phyloP scores from a whole-genome alignment of 2,329 filamentous ascomycete genomes.

The Plectosphaerella cucumerina region DNA sequence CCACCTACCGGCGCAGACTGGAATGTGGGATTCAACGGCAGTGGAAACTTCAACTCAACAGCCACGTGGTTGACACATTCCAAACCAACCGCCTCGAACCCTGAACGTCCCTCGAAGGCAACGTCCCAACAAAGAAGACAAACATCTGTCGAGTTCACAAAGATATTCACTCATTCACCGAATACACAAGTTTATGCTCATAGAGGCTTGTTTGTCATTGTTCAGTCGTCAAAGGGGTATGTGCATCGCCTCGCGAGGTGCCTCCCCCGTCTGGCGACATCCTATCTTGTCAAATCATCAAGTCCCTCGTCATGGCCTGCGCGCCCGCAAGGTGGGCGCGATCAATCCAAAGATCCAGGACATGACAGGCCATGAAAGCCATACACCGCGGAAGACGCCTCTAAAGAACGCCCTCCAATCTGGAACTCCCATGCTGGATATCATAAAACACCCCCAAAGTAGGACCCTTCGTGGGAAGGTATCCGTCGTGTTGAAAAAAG shows the following conservation, averaged over 20 bases:
- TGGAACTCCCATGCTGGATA: not conserved
- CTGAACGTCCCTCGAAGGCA: too few relatives aligned
- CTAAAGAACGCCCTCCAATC: not conserved
- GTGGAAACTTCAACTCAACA: too few relatives aligned
- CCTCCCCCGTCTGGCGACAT: not conserved
- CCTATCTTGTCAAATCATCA: not conserved
- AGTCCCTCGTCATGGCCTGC: not conserved
- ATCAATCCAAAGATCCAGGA: too few relatives aligned
- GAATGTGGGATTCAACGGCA: too few relatives aligned
- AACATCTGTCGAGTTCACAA: too few relatives aligned
- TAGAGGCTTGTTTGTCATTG: not conserved
- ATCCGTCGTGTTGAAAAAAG: not conserved
- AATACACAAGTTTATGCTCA: too few relatives aligned
- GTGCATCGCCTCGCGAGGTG: not conserved
- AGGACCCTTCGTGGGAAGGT: not conserved
- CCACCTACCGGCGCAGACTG: too few relatives aligned
- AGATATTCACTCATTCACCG: too few relatives aligned
- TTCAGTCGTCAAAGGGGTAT: not conserved
- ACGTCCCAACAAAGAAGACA: too few relatives aligned
- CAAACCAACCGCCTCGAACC: too few relatives aligned
- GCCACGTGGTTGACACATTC: too few relatives aligned
- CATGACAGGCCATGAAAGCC: too few relatives aligned
- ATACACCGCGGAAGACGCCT: not conserved
- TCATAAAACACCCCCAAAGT: not conserved
- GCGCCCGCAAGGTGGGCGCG: not conserved